phyloP scores from a whole-genome alignment of 371 early-diverging fungal species.

The Smittium culicis region DNA sequence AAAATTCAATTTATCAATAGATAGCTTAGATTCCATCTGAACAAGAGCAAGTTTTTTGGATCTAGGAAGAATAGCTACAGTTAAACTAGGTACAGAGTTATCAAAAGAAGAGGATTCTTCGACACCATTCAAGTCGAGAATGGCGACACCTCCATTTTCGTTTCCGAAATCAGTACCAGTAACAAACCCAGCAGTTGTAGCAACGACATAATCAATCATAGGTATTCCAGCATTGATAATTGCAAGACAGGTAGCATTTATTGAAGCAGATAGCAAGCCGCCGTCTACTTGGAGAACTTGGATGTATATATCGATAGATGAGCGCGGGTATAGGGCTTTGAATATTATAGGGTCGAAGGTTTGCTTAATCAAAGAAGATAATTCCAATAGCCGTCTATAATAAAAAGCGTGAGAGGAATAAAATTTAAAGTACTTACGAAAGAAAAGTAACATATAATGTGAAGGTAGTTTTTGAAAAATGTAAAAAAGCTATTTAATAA shows the following conservation, averaged over 20 bases:
- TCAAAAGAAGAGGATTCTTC: conserved; percentile 68
- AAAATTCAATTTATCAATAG: conserved; percentile 63
- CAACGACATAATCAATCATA: conserved; percentile 88
- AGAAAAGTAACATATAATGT: too few relatives aligned
- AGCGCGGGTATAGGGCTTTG: conserved; percentile 56
- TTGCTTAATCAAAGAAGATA: conserved; percentile 68
- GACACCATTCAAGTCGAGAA: conserved; percentile 73
- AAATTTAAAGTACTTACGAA: too few relatives aligned
- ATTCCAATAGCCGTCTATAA: conserved; percentile 63
- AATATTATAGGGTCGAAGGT: conserved; percentile 84
- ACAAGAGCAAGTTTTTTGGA: conserved; percentile 56
- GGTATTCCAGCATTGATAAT: conserved; percentile 94
- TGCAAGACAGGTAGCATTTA: conserved; percentile 89
- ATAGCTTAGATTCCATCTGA: conserved; percentile 80
- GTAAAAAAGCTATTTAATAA: too few relatives aligned
- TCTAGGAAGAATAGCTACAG: conserved; percentile 74
- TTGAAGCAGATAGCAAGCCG: conserved; percentile 67
- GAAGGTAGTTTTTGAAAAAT: too few relatives aligned
- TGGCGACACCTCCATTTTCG: too few relatives aligned
- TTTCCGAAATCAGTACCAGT: too few relatives aligned
- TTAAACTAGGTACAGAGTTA: conserved; percentile 71
- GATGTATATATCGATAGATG: conserved; percentile 82
- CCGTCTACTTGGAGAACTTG: conserved; percentile 89
- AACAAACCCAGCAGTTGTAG: conserved; percentile 84
- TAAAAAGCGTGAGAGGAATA: too few relatives aligned